These are phyloP conservation scores for Pythium aphanidermatum DNA, from an alignment of 352 stramenopile genomes.

Conservation along the genomic window DNA sequence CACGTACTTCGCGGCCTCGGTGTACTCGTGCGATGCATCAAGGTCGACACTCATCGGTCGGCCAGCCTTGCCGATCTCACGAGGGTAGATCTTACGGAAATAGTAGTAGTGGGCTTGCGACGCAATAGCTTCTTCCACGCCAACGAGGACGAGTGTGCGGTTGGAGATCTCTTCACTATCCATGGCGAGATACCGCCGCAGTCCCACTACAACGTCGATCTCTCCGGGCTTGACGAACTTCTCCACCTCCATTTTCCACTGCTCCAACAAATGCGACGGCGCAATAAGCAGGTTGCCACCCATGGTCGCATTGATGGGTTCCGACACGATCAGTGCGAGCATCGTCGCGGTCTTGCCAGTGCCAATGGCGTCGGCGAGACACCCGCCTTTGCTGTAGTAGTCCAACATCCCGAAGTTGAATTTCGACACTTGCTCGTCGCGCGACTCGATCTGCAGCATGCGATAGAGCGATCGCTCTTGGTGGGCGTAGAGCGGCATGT, in stretches of 20 bases:
- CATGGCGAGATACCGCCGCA: conserved; percentile 50
- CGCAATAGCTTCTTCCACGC: conserved; percentile 68
- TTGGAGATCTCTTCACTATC: conserved; percentile 45
- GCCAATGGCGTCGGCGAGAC: conserved; percentile 69
- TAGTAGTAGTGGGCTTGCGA: conserved; percentile 56
- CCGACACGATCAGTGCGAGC: conserved; percentile 62
- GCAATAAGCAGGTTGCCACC: conserved; percentile 68
- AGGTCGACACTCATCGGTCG: conserved; percentile 41
- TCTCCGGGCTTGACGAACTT: conserved; percentile 67
- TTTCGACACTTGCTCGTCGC: conserved; percentile 46
- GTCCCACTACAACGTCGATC: conserved; percentile 66
- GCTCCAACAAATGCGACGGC: conserved; percentile 69
- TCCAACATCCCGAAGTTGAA: conserved; percentile 77
- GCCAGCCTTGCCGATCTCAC: conserved; percentile 25
- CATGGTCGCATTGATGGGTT: conserved; percentile 38
- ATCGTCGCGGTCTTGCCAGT: conserved; percentile 85
- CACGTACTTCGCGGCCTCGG: conserved; percentile 70
- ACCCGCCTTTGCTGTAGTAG: conserved; percentile 67
- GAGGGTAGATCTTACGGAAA: conserved; percentile 50
- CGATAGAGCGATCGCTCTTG: conserved; percentile 79
- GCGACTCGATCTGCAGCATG: conserved; percentile 78
- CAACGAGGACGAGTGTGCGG: conserved; percentile 73
- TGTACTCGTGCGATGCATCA: conserved; percentile 46
- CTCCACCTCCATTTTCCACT: conserved; percentile 75
- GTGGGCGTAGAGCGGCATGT: conserved; percentile 66